Evolutionary conservation across 257 asterid genomes (phyloP), one percentile per base, ranked within the genome.

Genomic region (Mitragyna speciosa): DNA sequence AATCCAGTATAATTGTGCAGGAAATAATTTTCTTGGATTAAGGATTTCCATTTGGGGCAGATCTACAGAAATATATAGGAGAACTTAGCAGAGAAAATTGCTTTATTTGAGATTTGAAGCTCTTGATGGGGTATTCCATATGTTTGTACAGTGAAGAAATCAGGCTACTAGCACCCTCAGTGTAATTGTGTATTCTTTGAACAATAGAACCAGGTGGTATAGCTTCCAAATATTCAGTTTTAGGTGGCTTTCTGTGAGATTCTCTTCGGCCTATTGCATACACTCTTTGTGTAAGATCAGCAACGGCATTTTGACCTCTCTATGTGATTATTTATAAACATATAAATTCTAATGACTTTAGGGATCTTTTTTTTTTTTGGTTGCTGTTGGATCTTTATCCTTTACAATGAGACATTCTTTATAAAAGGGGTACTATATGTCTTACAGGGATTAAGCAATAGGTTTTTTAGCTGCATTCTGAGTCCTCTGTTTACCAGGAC

Each of bases 381-480:
- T 63, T 63, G 7, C 36, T 26, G 28, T 63, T 63, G 14, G 41
- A 64, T 64, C 69, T 64, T 28, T 66, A 22, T 61, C 39, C n/a
- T 49, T 36, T 20, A 14, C 58, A 31, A 15, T 48, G 28, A 30
- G 63, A 17, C n/a, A 61, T 43, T 41, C 63, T 45, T 49, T 26
- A 68, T 22, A 45, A 49, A 17, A 59, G 5, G 41, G 66, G 9
- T 66, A 70, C 28, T 28, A 20, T 31, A 70, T n/a, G 72, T 76
- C 76, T 81, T 71, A 51, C 89, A 86, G 90, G 30, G 78, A 64
- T 39, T 81, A 72, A 14, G 59, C 63, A 64, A 28, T 24, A 75
- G 83, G 86, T 33, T 70, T 48, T 28, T 14, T 72, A 52, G 48
- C 67, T 83, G 89, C 81, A 80, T 66, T 54, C 58, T 65, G n/a